Percentiles rank a stretch among this genome's conserved stretches.
phyloP scores from a whole-genome alignment of 2,329 filamentous ascomycete genomes.

The Arthrobotrys pseudoclavata region DNA sequence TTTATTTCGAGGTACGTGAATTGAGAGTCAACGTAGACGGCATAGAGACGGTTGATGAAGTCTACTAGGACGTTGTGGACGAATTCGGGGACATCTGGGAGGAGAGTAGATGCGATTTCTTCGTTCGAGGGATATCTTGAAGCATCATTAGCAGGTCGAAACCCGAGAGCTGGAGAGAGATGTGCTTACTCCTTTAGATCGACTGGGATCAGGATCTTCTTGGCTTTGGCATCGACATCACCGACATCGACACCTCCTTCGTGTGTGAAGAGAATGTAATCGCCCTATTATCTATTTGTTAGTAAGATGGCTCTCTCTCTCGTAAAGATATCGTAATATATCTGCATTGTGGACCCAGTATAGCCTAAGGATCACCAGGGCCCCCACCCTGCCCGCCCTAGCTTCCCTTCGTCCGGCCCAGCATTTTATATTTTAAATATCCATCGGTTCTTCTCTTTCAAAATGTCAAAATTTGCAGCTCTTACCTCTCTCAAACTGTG shows the following conservation, averaged over 20 bases:
- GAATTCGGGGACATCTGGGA: conserved; percentile 94
- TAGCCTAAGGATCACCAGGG: conserved; percentile 35
- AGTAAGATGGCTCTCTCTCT: conserved; percentile 18
- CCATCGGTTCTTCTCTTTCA: conserved; percentile 6
- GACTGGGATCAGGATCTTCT: conserved; percentile 98
- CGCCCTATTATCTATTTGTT: conserved; percentile 75
- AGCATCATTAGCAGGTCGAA: not conserved
- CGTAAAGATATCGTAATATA: conserved; percentile 23
- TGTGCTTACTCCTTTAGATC: conserved; percentile 79
- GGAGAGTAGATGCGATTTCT: conserved; percentile 84
- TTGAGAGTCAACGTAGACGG: conserved; percentile 99
- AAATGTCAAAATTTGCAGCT: conserved; percentile 65
- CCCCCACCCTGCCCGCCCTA: conserved; percentile 33
- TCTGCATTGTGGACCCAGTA: conserved; percentile 33
- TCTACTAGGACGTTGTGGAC: conserved; percentile 98
- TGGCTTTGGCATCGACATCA: conserved; percentile 98
- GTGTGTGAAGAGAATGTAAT: conserved; percentile 99
- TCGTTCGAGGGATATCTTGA: conserved; percentile 89
- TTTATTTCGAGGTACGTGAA: conserved; percentile 99
- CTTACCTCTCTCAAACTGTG: conserved; percentile 99
- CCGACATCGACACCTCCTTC: conserved; percentile 99
- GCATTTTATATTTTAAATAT: conserved; percentile 42
- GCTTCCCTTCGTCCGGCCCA: conserved; percentile 59
- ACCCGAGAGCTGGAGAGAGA: not conserved
- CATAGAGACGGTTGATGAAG: conserved; percentile 98